Base-by-base conservation (phyloP, 345 rosid genomes). In the Chamaenerion angustifolium region DNA sequence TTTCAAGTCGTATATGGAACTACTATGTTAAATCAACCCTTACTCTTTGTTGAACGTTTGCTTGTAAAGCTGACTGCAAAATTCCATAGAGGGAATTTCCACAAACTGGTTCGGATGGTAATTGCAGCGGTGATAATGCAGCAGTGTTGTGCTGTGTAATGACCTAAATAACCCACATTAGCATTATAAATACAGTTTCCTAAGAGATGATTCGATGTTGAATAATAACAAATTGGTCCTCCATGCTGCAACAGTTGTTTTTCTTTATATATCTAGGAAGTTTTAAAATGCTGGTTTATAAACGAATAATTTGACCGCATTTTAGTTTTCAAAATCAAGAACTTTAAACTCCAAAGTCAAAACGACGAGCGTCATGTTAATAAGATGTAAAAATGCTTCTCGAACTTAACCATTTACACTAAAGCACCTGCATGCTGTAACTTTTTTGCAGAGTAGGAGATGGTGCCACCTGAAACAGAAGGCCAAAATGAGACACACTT, bases 381-480 rank as follows among this genome's bases (percentile, higher is more conserved):
- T 31, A 31, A 31, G 7, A 31, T 7, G 3, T 31, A 31, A 8
- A 31, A 4, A 31, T 31, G 37, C 37, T 31, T 31, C 37, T 31
- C 37, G 5, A 3, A 5, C 37, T 31, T 31, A 31, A 31, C 8
- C 37, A 31, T 31, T 8, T 31, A 31, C 3, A 31, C 37, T 31
- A 31, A 4, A 31, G 37, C 37, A 90, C 98, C 98, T 90, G 98
- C 93, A 90, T 70, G 68, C 96, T 90, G 69, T 78, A 83, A 73
- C 96, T 87, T 74, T 87, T 92, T 60, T 83, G 95, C 56, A 92
- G 63, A 54, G 70, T n/a, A 16, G 85, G 87, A 64, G 81, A 46
- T 40, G 78, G 76, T 12, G 14, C 66, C 42, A 67, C 89, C 98
- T 92, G 82, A 73, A 66, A 66, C 37, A 61, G 51, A 61, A 45